phyloP scores from a whole-genome alignment of 768 basidiomycete genomes.

The Scleroderma bovista region DNA sequence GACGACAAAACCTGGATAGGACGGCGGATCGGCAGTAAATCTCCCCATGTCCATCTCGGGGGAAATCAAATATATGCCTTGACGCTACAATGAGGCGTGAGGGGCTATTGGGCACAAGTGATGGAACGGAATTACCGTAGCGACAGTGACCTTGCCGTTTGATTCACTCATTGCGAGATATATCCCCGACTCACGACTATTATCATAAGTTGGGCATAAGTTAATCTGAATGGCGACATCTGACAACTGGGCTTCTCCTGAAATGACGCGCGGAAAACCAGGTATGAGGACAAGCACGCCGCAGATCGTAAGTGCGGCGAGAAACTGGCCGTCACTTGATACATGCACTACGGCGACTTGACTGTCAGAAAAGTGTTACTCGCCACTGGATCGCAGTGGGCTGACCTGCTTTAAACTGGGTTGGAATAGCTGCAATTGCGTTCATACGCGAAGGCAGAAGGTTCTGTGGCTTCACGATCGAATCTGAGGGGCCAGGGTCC shows the following conservation, averaged over 20 bases:
- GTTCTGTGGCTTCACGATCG: constrained; percentile 17
- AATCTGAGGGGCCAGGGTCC: constrained; percentile 1
- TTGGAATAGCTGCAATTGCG: not conserved
- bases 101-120: not conserved
- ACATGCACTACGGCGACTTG: constrained; percentile 31
- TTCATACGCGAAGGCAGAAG: constrained; percentile 7
- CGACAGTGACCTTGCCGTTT: constrained; percentile 39
- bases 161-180: constrained; percentile 45
- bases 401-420: constrained; percentile 26
- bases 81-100: not conserved
- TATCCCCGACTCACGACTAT: constrained; percentile 24
- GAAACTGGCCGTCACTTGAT: constrained; percentile 41
- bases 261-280: constrained; percentile 21
- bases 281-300: constrained; percentile 24
- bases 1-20: constrained; percentile 28
- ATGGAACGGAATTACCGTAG: constrained; percentile 35
- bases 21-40: constrained; percentile 23
- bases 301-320: constrained; percentile 25
- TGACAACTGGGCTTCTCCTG: constrained; percentile 36
- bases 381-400: not conserved
- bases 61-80: constrained; percentile 24
- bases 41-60: constrained; percentile 17
- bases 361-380: not conserved
- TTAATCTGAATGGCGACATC: constrained; percentile 26
- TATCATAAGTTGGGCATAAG: constrained; percentile 13